Evolutionary conservation across 164 flowering plant genomes (phyloP).

Genomic region (Magnolia officinalis): DNA sequence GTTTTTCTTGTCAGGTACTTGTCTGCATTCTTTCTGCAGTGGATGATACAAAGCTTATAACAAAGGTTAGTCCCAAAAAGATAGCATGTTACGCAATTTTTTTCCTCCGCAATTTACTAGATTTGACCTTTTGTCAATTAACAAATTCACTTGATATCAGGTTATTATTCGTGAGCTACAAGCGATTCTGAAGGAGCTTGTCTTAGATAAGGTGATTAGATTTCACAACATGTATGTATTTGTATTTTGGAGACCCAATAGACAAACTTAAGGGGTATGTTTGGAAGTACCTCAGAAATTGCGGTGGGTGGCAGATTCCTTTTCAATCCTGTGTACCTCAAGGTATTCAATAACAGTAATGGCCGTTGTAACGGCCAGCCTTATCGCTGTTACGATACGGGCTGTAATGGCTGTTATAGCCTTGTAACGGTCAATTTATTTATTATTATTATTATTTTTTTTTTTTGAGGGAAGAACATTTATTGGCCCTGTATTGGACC

Average conservation of each 20-base stretch:
- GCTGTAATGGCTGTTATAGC: no score
- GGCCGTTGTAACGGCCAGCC: no score
- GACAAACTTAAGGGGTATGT: not conserved
- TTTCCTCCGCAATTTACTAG: not conserved
- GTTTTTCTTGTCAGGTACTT: slow-evolving; percentile 58
- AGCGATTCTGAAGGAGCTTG: slow-evolving; percentile 52
- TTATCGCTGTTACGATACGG: no score
- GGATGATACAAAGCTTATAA: slow-evolving; percentile 84
- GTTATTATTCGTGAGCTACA: slow-evolving; percentile 65
- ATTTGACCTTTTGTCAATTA: not conserved
- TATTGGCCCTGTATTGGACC: no score
- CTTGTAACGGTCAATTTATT: no score
- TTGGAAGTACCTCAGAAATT: not conserved
- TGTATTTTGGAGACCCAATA: not conserved
- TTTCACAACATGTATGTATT: not conserved
- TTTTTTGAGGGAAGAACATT: no score
- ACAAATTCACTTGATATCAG: slow-evolving; percentile 31
- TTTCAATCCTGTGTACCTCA: not conserved
- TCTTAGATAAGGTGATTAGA: slow-evolving; percentile 64
- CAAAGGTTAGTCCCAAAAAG: slow-evolving; percentile 52
- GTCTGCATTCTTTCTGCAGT: slow-evolving; percentile 63
- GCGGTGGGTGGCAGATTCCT: not conserved
- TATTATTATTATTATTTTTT: no score
- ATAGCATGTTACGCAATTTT: not conserved
- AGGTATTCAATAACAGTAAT: no score